A percentile compares a stretch with the other conserved stretches of the same genome.
phyloP scores from a whole-genome alignment of 202 grass and related monocot species.

The Zizania palustris region DNA sequence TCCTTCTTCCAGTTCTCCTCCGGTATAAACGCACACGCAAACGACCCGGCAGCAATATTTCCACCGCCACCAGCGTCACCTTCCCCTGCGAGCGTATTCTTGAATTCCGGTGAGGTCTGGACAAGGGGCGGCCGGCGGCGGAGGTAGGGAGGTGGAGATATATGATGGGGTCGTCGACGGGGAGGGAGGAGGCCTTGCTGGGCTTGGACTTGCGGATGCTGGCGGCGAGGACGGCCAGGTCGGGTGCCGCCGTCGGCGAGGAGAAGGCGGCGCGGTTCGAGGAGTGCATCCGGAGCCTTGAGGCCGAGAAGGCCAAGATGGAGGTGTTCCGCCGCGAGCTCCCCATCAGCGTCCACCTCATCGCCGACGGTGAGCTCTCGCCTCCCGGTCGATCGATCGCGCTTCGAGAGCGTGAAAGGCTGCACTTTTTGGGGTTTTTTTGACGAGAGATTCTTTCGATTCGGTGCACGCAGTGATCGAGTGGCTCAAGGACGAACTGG shows the following conservation, averaged over 20 bases:
- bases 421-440: no score
- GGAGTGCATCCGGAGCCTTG: constrained; percentile 67
- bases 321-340: constrained; percentile 90
- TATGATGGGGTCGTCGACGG: neutral
- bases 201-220: constrained; percentile 42
- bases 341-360: constrained; percentile 83
- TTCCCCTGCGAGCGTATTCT: neutral
- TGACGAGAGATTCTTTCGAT: neutral
- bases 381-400: neutral
- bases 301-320: constrained; percentile 89
- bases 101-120: neutral
- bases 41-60: neutral
- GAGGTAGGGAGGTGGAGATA: constrained; percentile 26
- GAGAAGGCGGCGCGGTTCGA: constrained; percentile 58
- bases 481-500: constrained; percentile 73
- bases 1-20: neutral
- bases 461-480: constrained; percentile 59
- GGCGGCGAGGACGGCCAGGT: constrained; percentile 49
- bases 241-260: constrained; percentile 30
- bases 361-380: constrained; percentile 55
- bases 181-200: neutral
- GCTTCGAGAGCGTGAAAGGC: no score
- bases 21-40: constrained; percentile 35
- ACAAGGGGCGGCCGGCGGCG: neutral
- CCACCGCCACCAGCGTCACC: neutral